Evolutionary conservation across 2,329 filamentous ascomycete species (phyloP), one percentile per base, ranked within the genome.

Genomic region (Diaporthe destruens): DNA sequence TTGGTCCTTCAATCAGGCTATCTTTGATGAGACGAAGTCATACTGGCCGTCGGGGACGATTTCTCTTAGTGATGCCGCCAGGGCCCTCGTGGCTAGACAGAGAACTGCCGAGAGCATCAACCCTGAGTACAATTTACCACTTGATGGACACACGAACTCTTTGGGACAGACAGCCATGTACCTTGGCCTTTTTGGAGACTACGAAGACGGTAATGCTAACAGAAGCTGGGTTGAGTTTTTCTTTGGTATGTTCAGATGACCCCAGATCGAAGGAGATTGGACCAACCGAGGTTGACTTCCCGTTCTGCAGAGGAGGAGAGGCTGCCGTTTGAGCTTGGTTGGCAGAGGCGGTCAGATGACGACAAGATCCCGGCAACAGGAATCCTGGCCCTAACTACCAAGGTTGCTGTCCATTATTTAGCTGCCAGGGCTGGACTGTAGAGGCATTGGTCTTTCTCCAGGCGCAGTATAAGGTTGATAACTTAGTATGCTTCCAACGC

Each of bases 291-390:
- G n/a, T 34, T 34, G 11, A 47, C 42, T 16, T 51, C 9, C 2
- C 20, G 1, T 44, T 25, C 1, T 11, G 20, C 16, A 65, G 59
- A 65, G 23, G 51, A 65, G 12, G 59, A 65, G 44, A 65, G 59
- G 16, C 59, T 65, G 20, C 59, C 59, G 11, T 65, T 65, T n/a
- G 59, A 65, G 59, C 42, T 65, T 36, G 59, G 59, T 8, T 65
- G 59, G 59, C 42, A 49, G 29, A 65, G 59, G 12, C 42, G 59
- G 29, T 36, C 59, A 23, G 59, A 65, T 51, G 59, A 65, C 20
- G 59, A 51, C 25, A 65, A 65, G 20, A 51, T 65, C 4, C 44
- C 59, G 32, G 59, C 59, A 51, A 65, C 59, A 36, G 59, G 59
- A 7, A 65, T 65, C 34, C 7, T 65, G 16, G 59, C 42, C 1